Conservation (phyloP, 768 basidiomycete species). For the Termitomyces sp. region DNA sequence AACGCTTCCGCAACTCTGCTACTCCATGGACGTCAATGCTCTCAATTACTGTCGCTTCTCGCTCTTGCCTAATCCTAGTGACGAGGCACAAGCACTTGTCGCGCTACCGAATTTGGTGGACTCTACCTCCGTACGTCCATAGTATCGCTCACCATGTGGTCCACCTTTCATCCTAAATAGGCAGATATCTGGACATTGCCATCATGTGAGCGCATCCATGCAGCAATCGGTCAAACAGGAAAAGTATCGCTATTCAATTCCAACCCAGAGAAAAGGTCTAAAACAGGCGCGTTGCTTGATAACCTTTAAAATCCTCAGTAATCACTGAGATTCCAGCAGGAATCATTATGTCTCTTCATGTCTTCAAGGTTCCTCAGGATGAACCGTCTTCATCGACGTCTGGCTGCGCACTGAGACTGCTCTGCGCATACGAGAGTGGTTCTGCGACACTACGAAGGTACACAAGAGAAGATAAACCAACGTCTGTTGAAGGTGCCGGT, state of each 20-base stretch:
- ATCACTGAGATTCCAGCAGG: constrained; percentile 36
- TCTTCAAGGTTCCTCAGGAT: constrained; percentile 34
- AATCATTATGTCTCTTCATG: constrained; percentile 84
- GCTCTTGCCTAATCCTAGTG: constrained; percentile 33
- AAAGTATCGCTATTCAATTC: constrained; percentile 28
- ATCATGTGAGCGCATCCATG: constrained; percentile 62
- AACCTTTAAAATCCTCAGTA: background rate
- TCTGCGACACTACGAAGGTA: constrained; percentile 67
- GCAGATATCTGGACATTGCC: constrained; percentile 88
- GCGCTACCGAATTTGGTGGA: constrained; percentile 88
- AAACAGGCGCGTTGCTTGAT: constrained; percentile 42
- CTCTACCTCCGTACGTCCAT: constrained; percentile 35
- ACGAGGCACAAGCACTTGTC: constrained; percentile 42
- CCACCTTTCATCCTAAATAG: constrained; percentile 30
- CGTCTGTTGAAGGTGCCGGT: constrained; percentile 63
- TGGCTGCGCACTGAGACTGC: constrained; percentile 45
- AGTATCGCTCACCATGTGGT: background rate
- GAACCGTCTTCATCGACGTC: constrained; percentile 23
- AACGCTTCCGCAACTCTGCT: constrained; percentile 45
- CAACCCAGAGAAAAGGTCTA: constrained; percentile 46
- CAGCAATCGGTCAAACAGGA: constrained; percentile 68
- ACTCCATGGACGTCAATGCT: constrained; percentile 86
- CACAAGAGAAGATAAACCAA: constrained; percentile 30
- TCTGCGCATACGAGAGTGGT: constrained; percentile 85
- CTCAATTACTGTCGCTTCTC: constrained; percentile 93